phyloP scores from a whole-genome alignment of 2,329 filamentous ascomycete species.

The Cladosporium sp. region DNA sequence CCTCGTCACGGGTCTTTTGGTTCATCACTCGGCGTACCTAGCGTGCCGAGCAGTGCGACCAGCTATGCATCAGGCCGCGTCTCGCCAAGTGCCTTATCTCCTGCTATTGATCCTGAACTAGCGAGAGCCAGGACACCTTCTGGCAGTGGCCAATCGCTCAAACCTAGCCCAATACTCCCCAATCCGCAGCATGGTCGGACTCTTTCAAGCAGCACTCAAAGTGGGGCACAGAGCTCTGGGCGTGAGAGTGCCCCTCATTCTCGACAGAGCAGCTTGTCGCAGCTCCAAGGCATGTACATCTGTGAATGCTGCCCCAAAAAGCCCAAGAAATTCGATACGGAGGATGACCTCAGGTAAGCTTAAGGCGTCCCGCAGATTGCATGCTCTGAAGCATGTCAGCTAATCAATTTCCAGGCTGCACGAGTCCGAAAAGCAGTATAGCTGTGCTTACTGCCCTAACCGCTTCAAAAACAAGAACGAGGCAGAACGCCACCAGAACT shows the following conservation, averaged over 20 bases:
- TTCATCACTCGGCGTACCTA: constrained; percentile 54
- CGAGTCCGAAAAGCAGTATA: constrained; percentile 94
- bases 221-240: constrained; percentile 21
- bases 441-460: constrained; percentile 86
- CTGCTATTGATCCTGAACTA: constrained; percentile 52
- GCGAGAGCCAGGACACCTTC: constrained; percentile 41
- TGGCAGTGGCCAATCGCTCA: constrained; percentile 44
- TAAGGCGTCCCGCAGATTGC: constrained; percentile 5
- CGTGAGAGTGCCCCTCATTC: constrained; percentile 29
- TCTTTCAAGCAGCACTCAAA: constrained; percentile 32
- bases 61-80: constrained; percentile 60
- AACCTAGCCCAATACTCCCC: constrained; percentile 33
- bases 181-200: constrained; percentile 4
- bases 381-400: constrained; percentile 16
- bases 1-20: constrained; percentile 60
- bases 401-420: constrained; percentile 58
- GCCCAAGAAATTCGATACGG: constrained; percentile 86
- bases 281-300: constrained; percentile 60
- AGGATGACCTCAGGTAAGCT: constrained; percentile 75
- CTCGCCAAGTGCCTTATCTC: constrained; percentile 58
- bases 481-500: constrained; percentile 93
- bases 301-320: constrained; percentile 98
- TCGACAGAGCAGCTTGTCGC: constrained; percentile 47
- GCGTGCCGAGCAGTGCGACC: constrained; percentile 61
- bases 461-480: constrained; percentile 99